Conservation (phyloP, 2,329 filamentous ascomycete genomes). For the Pyricularia pennisetigena region DNA sequence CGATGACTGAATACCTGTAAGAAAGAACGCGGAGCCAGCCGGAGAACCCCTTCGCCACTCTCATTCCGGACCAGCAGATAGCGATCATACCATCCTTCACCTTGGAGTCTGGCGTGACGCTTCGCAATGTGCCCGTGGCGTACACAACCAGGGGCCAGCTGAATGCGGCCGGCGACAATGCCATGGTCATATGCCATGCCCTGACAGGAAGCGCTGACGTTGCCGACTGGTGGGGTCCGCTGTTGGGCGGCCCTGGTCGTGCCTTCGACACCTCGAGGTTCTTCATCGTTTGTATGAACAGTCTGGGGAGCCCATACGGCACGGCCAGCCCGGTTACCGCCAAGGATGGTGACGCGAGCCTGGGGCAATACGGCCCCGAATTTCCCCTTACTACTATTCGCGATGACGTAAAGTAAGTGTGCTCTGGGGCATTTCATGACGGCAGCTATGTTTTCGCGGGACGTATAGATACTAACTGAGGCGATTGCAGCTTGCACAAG, state of each 20-base stretch:
- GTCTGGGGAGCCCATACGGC: conserved; percentile 75
- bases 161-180: conserved; percentile 50
- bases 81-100: conserved; percentile 82
- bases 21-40: conserved; percentile 60
- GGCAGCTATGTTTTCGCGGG: neutral
- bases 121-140: conserved; percentile 65
- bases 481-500: conserved; percentile 55
- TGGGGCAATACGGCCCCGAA: conserved; percentile 82
- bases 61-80: conserved; percentile 84
- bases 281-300: conserved; percentile 82
- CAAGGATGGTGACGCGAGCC: conserved; percentile 66
- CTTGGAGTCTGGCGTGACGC: conserved; percentile 80
- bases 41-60: conserved; percentile 80
- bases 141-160: conserved; percentile 57
- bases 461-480: neutral
- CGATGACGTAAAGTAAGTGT: conserved; percentile 80
- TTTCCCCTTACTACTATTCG: conserved; percentile 92
- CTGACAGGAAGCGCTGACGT: conserved; percentile 80
- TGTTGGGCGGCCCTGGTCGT: conserved; percentile 67
- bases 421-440: neutral
- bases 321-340: conserved; percentile 83
- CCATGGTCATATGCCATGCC: conserved; percentile 73
- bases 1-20: conserved; percentile 54
- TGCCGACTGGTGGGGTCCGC: conserved; percentile 79
- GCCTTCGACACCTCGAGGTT: conserved; percentile 76